Base-by-base conservation (phyloP, 129 eudicot genomes). In the Tanacetum coccineum region DNA sequence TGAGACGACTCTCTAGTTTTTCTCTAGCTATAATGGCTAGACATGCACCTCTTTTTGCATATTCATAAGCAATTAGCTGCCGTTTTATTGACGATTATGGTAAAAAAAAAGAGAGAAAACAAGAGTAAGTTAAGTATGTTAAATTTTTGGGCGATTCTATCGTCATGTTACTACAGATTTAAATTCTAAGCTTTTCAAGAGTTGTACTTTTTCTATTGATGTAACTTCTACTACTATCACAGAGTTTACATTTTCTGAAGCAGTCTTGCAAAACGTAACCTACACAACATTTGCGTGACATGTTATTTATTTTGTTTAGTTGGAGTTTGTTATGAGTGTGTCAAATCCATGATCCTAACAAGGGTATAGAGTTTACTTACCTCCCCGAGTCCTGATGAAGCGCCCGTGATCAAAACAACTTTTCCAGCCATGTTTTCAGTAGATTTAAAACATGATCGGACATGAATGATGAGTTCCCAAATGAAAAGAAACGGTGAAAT, bases 331-430 rank as follows among this genome's bases (percentile, higher is more conserved):
- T 48, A 48, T 48, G 53, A 12, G 13, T 48, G 53, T 13, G 17
- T 48, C 17, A 15, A 49, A 49, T 49, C 6, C 17, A 11, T 12
- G 25, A 20, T 53, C 19, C 8, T 36, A 3, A 28, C 20, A 15
- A 68, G 6, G 39, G 72, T 52, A 53, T 54, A 18, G 4, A 21
- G 49, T 68, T 66, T 66, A 9, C 42, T 18, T 45, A 21, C 65
- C 65, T 59, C 65, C 8, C 65, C 45, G 0, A 59, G 7, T 49
- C 42, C 87, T 0, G 81, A 74, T 19, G 87, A 75, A 65, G 87
- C 87, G 48, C 86, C 87, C 1, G 87, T 82, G 65, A 81, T 74
- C 74, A 81, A 73, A 21, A 78, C 83, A 2, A 81, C 86, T 62
- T 78, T 81, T n/a, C 78, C 80, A 0, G 58, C 28, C 64, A 82